A percentile compares a stretch with the other conserved stretches of the same genome.
phyloP scores from a whole-genome alignment of 805 yeast species.

The Kluyveromyces aestuarii region DNA sequence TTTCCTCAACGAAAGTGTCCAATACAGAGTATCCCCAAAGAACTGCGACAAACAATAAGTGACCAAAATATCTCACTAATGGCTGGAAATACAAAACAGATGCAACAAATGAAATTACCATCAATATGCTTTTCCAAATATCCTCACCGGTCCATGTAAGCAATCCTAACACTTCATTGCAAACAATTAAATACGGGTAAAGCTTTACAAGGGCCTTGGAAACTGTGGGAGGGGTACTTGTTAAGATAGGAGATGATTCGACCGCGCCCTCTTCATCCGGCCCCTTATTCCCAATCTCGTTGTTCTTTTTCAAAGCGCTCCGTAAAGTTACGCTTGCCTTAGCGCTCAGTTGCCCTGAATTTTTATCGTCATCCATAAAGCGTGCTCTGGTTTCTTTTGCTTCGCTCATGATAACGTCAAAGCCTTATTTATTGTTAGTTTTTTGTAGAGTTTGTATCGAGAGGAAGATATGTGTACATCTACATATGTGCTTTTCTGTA shows the following conservation, averaged over 20 bases:
- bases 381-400: conserved; percentile 21
- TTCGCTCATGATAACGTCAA: conserved; percentile 14
- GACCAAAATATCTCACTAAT: conserved; percentile 77
- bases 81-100: conserved; percentile 68
- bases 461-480: neutral
- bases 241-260: conserved; percentile 67
- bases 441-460: neutral
- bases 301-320: conserved; percentile 17
- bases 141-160: conserved; percentile 90
- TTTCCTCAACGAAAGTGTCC: conserved; percentile 46
- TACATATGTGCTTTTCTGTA: neutral
- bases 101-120: conserved; percentile 46
- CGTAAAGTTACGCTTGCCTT: conserved; percentile 19
- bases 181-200: conserved; percentile 74
- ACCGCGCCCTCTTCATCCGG: conserved; percentile 8
- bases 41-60: conserved; percentile 55
- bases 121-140: conserved; percentile 60
- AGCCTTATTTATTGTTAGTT: neutral
- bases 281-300: conserved; percentile 3
- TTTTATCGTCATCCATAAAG: conserved; percentile 16
- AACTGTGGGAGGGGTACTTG: conserved; percentile 86
- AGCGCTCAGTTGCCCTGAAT: conserved; percentile 21
- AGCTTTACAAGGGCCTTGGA: conserved; percentile 74
- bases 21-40: conserved; percentile 52
- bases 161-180: conserved; percentile 60